Conservation (phyloP, 75 land plant species). For the Selaginella moellendorffii region DNA sequence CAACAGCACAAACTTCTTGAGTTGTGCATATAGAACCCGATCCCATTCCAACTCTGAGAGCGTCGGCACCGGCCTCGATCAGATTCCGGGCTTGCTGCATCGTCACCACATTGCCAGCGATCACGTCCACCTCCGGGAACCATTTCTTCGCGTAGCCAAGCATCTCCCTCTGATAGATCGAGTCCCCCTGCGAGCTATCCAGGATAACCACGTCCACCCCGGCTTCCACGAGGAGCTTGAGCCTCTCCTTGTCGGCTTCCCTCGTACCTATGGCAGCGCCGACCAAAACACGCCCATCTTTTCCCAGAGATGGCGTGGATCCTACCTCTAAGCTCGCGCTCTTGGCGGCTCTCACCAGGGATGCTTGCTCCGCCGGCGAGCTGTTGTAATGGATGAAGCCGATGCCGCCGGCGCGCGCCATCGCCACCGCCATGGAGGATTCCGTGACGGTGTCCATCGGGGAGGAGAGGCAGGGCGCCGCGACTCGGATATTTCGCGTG, state of each 20-base stretch:
- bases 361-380: conserved; percentile 39
- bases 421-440: conserved; percentile 75
- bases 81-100: conserved; percentile 66
- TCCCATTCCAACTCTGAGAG: conserved; percentile 95
- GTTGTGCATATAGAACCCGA: conserved; percentile 98
- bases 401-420: conserved; percentile 78
- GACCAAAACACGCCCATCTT: conserved; percentile 62
- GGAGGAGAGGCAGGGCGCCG: conserved; percentile 71
- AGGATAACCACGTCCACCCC: conserved; percentile 67
- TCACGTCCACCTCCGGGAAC: conserved; percentile 69
- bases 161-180: conserved; percentile 90
- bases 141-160: conserved; percentile 49
- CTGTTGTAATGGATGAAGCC: conserved; percentile 77
- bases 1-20: conserved; percentile 97
- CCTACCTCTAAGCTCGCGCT: conserved; percentile 35
- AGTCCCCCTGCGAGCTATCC: conserved; percentile 97
- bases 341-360: conserved; percentile 42
- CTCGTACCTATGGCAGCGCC: conserved; percentile 93
- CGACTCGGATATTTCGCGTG: conserved; percentile 41
- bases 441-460: conserved; percentile 99
- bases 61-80: conserved; percentile 88
- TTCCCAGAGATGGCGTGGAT: conserved; percentile 38
- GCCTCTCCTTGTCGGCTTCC: conserved; percentile 64
- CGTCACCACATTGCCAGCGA: conserved; percentile 81
- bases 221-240: conserved; percentile 65